Evolutionary conservation across 1,139 yeast genomes (phyloP).

Genomic region (Starmera stellimalicola): DNA sequence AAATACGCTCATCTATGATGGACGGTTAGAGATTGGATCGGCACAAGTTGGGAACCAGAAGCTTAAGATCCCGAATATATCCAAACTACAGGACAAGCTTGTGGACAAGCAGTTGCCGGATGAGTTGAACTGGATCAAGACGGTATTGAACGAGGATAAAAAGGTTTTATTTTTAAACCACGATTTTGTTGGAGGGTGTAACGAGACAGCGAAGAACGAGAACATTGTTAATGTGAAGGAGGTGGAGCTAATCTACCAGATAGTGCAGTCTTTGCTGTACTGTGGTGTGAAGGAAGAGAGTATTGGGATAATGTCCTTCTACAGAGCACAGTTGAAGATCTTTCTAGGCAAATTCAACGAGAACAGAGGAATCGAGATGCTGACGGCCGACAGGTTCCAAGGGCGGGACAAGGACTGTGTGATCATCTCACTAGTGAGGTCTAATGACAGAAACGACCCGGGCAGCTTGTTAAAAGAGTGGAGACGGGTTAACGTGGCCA

Average conservation of each 20-base stretch:
- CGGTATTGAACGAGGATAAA: conserved; percentile 35
- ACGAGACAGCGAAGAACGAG: conserved; percentile 52
- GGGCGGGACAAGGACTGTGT: conserved; percentile 93
- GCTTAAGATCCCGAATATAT: conserved; percentile 34
- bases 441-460: conserved; percentile 55
- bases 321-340: conserved; percentile 67
- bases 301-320: conserved; percentile 85
- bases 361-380: conserved; percentile 49
- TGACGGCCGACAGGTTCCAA: conserved; percentile 94
- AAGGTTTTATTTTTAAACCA: conserved; percentile 75
- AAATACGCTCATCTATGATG: conserved; percentile 68
- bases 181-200: conserved; percentile 47
- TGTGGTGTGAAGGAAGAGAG: conserved; percentile 53
- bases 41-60: conserved; percentile 48
- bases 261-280: conserved; percentile 46
- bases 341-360: conserved; percentile 32
- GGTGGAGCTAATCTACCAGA: conserved; percentile 51
- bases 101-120: conserved; percentile 12
- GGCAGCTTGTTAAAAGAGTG: conserved; percentile 83
- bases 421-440: conserved; percentile 76
- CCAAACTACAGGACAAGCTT: conserved; percentile 8
- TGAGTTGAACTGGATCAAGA: conserved; percentile 33
- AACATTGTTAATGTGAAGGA: conserved; percentile 67
- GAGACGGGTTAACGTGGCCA: conserved; percentile 89
- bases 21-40: conserved; percentile 69